Base-by-base conservation (phyloP, 306 rosid species). In the Cucumis hystrix region DNA sequence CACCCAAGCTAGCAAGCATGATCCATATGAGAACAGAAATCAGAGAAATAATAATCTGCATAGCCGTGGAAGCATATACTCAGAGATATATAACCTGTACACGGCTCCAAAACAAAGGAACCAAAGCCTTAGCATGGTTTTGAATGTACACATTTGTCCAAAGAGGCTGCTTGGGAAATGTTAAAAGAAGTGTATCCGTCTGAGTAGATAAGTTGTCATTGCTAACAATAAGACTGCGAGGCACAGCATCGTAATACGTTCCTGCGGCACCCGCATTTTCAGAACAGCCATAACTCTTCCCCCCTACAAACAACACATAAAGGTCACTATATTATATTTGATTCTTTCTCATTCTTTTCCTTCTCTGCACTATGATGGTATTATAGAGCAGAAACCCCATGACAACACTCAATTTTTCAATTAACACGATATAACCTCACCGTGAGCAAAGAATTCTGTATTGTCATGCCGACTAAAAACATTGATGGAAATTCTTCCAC, bases 51-150 rank as follows among this genome's bases (percentile, higher is more conserved):
- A 72, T 10, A 16, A 25, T 47, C 14, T 10, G 6, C 20, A 70
- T 15, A 21, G 47, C 15, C 59, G 1, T 70, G 37, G 4, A 72
- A 49, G 61, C 10, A 68, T 20, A 72, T 49, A 8, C 37, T 72
- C 9, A 35, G 21, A 71, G 78, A 82, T 81, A 59, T 85, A 78
- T 84, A 79, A 94, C 98, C 98, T 92, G 97, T 83, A 95, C 95
- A 70, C 97, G 96, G 84, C 98, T 95, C 98, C 98, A 95, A 72
- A 84, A 90, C 74, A 95, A 81, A 82, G 97, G 98, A 85, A 92
- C 87, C 88, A 95, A 86, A 54, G 97, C 97, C 89, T 89, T 95
- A 15, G 98, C 98, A 79, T 95, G 96, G 86, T 92, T 85, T 84
- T 87, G 83, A 79, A 95, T 83, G 79, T 90, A 84, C 79, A 95